Evolutionary conservation across 805 yeast species (phyloP), one percentile per base, ranked within the genome.

Genomic region (Saccharomyces cerevisiae): DNA sequence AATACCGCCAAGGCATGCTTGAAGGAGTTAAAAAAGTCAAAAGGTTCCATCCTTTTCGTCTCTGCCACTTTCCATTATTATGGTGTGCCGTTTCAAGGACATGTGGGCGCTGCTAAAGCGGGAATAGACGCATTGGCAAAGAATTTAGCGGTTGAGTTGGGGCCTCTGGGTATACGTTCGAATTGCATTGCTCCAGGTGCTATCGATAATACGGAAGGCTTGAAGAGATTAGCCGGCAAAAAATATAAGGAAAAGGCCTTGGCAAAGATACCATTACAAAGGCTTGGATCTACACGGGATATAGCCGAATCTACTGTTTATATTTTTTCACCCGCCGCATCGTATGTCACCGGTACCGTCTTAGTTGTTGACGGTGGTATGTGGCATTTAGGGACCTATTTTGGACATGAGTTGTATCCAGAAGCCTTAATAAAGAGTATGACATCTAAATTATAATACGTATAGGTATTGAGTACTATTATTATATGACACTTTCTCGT

Each of bases 51-150:
- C 14, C 60, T 91, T 11, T 89, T 91, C 62, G 87, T 92, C 21
- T 81, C 91, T 50, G 95, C 98, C 1, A 91, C 97, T 1, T 77
- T 92, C 56, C 97, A 92, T 71, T 88, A 87, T 70, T 80, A 82
- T 62, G 97, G 97, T 10, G 82, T 87, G 29, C 96, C 96, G 13
- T 83, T 86, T 73, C 97, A 92, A 71, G 64, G 83, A 5, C 97
- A 92, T 64, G 97, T 90, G 2, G 85, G 91, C 5, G 97, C 97
- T 0, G 97, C 97, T 2, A 92, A 92, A 71, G 96, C 97, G 1
- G 98, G 97, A 27, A 79, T 92, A 46, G 98, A 92, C 68, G 95
- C 97, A 2, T 74, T 91, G 41, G 82, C 89, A 28, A 83, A 85
- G 59, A 85, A 90, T 1, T 71, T 91, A 55, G 96, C 97, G 1